These are phyloP conservation scores for Neurospora sp. DNA, from an alignment of 495 filamentous ascomycete genomes.

Conservation along the genomic window DNA sequence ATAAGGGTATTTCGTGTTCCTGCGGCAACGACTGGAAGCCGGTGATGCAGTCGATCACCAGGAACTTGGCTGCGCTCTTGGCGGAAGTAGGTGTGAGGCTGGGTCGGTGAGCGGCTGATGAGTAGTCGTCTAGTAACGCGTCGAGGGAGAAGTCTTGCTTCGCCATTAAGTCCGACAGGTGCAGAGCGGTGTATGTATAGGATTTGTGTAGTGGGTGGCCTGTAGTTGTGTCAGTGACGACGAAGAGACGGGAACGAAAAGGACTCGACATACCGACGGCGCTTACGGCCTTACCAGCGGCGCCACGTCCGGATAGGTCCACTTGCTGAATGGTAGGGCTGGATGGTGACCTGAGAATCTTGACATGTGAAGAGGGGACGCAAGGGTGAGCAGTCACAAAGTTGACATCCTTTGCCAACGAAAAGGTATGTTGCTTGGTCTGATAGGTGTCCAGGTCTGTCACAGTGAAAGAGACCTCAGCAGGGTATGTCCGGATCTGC, in stretches of 20 bases:
- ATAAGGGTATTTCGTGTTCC: conserved; percentile 26
- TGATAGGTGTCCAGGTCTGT: conserved; percentile 25
- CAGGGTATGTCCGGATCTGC: conserved; percentile 36
- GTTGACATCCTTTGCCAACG: conserved; percentile 50
- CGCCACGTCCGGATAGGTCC: conserved; percentile 32
- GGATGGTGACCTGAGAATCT: conserved; percentile 36
- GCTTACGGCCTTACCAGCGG: conserved; percentile 30
- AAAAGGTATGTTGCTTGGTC: conserved; percentile 32
- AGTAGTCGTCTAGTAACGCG: conserved; percentile 27
- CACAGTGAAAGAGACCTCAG: conserved; percentile 43
- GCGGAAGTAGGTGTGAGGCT: conserved; percentile 14
- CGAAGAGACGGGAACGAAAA: background rate
- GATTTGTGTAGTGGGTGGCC: conserved; percentile 58
- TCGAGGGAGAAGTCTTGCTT: conserved; percentile 30
- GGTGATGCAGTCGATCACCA: conserved; percentile 46
- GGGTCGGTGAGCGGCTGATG: conserved; percentile 18
- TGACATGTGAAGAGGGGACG: conserved; percentile 42
- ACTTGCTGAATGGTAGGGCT: conserved; percentile 43
- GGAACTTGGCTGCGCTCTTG: conserved; percentile 27
- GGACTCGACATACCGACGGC: conserved; percentile 24
- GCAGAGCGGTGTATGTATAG: conserved; percentile 46
- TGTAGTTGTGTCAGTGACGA: conserved; percentile 13
- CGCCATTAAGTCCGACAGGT: conserved; percentile 41
- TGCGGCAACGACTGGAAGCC: conserved; percentile 31
- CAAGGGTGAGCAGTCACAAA: conserved; percentile 60